These are phyloP conservation scores for Zalerion maritima DNA, from an alignment of 495 filamentous ascomycete genomes.

Conservation along the genomic window DNA sequence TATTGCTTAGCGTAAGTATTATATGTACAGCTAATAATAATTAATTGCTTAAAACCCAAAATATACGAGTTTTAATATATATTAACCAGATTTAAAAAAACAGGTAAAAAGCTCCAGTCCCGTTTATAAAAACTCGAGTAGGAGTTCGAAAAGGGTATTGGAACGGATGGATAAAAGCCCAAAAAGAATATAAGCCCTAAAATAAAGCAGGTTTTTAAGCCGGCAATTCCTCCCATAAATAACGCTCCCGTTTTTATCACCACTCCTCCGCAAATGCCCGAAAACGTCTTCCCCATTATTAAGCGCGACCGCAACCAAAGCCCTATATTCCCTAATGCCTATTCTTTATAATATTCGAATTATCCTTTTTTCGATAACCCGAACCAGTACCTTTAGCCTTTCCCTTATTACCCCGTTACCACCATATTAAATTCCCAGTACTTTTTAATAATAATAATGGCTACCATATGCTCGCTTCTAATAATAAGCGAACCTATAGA, in stretches of 20 bases:
- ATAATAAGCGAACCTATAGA: slow-evolving; percentile 35
- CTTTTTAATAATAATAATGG: slow-evolving; percentile 38
- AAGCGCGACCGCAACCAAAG: slow-evolving; percentile 8
- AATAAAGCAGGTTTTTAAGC: slow-evolving; percentile 15
- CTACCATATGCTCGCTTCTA: slow-evolving; percentile 40
- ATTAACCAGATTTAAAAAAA: too few relatives aligned
- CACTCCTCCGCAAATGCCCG: slow-evolving; percentile 12
- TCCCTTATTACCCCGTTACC: slow-evolving; percentile 42
- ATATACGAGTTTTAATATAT: too few relatives aligned
- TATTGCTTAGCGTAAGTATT: too few relatives aligned
- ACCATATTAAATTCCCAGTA: slow-evolving; percentile 34
- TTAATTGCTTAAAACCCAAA: too few relatives aligned
- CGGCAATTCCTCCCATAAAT: slow-evolving; percentile 16
- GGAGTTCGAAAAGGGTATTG: slow-evolving; percentile 61
- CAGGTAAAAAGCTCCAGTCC: slow-evolving; percentile 79
- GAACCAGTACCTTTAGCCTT: too few relatives aligned
- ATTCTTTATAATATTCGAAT: slow-evolving; percentile 39
- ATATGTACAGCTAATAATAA: too few relatives aligned
- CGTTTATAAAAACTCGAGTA: too few relatives aligned
- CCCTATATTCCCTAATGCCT: slow-evolving; percentile 40
- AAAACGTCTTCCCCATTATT: slow-evolving; percentile 5
- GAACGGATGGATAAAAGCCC: slow-evolving; percentile 21
- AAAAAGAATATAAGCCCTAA: slow-evolving; percentile 21
- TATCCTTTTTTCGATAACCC: slow-evolving; percentile 40
- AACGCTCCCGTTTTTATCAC: slow-evolving; percentile 15